Base-by-base conservation (phyloP, 306 rosid species). In the Sicyos edulis region DNA sequence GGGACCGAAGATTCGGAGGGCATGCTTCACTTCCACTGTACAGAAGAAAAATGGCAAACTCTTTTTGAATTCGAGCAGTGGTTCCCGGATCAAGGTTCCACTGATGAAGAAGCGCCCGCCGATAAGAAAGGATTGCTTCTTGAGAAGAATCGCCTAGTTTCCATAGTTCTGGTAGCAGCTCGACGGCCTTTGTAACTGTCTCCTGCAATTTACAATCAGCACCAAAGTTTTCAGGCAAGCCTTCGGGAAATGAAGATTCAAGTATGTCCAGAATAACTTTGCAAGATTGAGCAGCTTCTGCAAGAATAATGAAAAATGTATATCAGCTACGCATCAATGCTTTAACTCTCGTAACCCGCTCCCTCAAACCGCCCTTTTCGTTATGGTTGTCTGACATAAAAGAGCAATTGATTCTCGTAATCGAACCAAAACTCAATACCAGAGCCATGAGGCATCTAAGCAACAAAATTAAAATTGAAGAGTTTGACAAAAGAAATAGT, bases 251-350 rank as follows among this genome's bases (percentile, higher is more conserved):
- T 40, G 96, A 87, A 80, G 97, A 87, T 77, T 91, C 99, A 65
- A 95, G 82, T 60, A 84, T 75, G 85, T 91, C 97, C 85, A 86
- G 84, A 81, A 95, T 83, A 80, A 86, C 85, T 84, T 85, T 78
- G 89, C 99, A 91, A 78, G 96, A 85, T 66, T 86, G 83, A 54
- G 96, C 97, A 70, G 95, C 92, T 85, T 93, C 98, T 93, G 96
- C 93, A 88, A 82, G 78, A 87, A 81, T 69, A 29, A 68, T 78
- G 62, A 63, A 66, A 73, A 75, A 72, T 74, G 70, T 54, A 79
- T 55, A 78, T 85, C 66, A 77, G 78, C 59, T 72, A 64, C 64
- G 72, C 71, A 78, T 68, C 13, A 47, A 47, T 22, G 73, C n/a
- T 50, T 50, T 67, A 21, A 67, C 40, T 45, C 56, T 21, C 0